Conservation (phyloP, 192 early-diverging fungal species). For the Phlyctochytrium planicorne region DNA sequence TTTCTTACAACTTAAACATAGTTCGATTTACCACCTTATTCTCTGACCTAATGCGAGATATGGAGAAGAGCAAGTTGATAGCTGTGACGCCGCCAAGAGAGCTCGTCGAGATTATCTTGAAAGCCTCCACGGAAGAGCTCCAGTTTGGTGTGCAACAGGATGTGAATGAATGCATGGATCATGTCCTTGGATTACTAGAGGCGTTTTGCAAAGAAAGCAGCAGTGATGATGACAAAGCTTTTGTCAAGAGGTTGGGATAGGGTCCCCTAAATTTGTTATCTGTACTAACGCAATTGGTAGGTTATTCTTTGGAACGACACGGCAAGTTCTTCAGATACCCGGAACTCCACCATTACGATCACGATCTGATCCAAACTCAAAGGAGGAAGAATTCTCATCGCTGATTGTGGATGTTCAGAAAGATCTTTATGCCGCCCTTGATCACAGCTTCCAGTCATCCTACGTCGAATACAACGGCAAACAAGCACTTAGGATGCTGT, state of each 20-base stretch:
- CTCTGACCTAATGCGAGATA: neutral
- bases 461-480: constrained; percentile 35
- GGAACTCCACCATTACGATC: too few species aligned
- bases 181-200: constrained; percentile 37
- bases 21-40: too few species aligned
- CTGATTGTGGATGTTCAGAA: constrained; percentile 33
- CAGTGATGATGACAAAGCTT: neutral
- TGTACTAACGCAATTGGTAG: constrained; percentile 6
- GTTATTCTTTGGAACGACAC: constrained; percentile 37
- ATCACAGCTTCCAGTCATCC: constrained; percentile 25
- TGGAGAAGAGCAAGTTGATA: neutral
- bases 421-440: constrained; percentile 31
- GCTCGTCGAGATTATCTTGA: constrained; percentile 34
- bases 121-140: constrained; percentile 10
- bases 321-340: constrained; percentile 28
- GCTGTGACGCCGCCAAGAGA: constrained; percentile 16
- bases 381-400: constrained; percentile 38
- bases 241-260: neutral
- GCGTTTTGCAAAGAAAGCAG: neutral
- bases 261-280: neutral
- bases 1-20: too few species aligned
- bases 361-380: too few species aligned
- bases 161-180: constrained; percentile 45
- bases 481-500: constrained; percentile 7
- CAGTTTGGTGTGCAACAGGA: constrained; percentile 45